phyloP scores from a whole-genome alignment of 2,329 filamentous ascomycete species.

The Ophiocordyceps australis region DNA sequence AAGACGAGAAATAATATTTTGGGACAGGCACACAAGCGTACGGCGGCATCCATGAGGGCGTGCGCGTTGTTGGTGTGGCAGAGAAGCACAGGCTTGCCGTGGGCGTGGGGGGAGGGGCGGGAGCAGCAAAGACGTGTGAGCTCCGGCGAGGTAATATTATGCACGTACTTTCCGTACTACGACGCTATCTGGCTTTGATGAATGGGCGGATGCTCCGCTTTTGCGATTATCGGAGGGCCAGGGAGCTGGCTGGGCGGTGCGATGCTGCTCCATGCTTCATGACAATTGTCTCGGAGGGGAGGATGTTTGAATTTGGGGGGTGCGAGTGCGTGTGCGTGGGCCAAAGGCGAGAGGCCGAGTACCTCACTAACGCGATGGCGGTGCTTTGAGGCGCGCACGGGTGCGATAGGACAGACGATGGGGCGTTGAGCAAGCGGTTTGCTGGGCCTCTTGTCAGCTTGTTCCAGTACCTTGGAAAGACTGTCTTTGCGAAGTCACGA shows the following conservation, averaged over 20 bases:
- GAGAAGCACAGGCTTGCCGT: too few species aligned
- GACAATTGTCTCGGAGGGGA: neutral
- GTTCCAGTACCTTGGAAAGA: too few species aligned
- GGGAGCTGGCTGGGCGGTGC: neutral
- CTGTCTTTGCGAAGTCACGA: too few species aligned
- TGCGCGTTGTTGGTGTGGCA: slow-evolving; percentile 4
- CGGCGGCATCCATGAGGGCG: slow-evolving; percentile 3
- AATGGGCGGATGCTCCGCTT: slow-evolving; percentile 10
- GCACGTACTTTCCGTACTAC: too few species aligned
- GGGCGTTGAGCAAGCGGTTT: too few species aligned
- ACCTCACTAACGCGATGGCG: too few species aligned
- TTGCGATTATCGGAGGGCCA: slow-evolving; percentile 13
- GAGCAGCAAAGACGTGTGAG: slow-evolving; percentile 9
- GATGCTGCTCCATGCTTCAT: neutral
- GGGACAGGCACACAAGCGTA: slow-evolving; percentile 9
- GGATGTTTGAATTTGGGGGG: too few species aligned
- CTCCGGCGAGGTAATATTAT: slow-evolving; percentile 5
- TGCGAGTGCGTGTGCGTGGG: too few species aligned
- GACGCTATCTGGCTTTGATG: slow-evolving; percentile 8
- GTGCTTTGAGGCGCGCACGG: neutral
- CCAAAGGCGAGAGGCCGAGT: too few species aligned
- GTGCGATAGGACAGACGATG: too few species aligned
- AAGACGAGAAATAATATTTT: slow-evolving; percentile 21
- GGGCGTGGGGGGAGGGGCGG: slow-evolving; percentile 7
- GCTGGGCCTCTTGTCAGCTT: too few species aligned